A percentile compares a stretch with the other conserved stretches of the same genome.
Evolutionary conservation across 495 filamentous ascomycete genomes (phyloP).

Genomic region (Neurospora sp.): DNA sequence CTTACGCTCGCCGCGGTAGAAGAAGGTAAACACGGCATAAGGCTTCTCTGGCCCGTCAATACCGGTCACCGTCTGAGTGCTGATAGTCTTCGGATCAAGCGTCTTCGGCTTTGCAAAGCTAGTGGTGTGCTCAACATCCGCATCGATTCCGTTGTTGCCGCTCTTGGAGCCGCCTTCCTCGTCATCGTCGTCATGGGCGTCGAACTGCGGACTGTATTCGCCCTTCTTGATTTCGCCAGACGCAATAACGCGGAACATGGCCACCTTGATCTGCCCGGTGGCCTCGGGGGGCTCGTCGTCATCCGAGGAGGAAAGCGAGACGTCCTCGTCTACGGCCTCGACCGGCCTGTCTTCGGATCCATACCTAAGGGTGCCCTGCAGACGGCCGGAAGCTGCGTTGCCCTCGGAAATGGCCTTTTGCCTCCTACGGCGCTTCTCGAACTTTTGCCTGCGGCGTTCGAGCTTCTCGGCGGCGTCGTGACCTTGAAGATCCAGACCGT

Average conservation of each 20-base stretch:
- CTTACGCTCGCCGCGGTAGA: constrained; percentile 94
- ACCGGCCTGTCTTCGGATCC: constrained; percentile 63
- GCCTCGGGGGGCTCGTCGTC: constrained; percentile 89
- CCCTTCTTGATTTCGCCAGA: constrained; percentile 95
- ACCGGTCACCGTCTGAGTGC: constrained; percentile 96
- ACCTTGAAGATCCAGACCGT: constrained; percentile 84
- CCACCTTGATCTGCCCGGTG: constrained; percentile 95
- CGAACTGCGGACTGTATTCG: constrained; percentile 96
- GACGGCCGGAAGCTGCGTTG: constrained; percentile 31
- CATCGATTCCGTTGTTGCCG: constrained; percentile 33
- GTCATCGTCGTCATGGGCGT: constrained; percentile 91
- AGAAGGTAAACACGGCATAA: constrained; percentile 94
- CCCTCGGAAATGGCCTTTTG: constrained; percentile 43
- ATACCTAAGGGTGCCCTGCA: constrained; percentile 58
- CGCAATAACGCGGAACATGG: constrained; percentile 88
- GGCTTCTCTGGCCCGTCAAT: constrained; percentile 92
- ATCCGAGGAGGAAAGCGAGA: constrained; percentile 65
- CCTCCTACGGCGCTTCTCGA: constrained; percentile 73
- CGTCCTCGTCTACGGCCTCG: constrained; percentile 63
- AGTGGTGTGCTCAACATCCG: constrained; percentile 90
- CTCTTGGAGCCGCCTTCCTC: constrained; percentile 36
- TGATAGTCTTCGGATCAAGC: constrained; percentile 92
- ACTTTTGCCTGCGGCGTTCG: constrained; percentile 73
- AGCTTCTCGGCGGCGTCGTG: constrained; percentile 78
- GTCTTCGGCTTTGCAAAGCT: constrained; percentile 98